Base-by-base conservation (phyloP, 129 eudicot species). In the Cynara cardunculus region DNA sequence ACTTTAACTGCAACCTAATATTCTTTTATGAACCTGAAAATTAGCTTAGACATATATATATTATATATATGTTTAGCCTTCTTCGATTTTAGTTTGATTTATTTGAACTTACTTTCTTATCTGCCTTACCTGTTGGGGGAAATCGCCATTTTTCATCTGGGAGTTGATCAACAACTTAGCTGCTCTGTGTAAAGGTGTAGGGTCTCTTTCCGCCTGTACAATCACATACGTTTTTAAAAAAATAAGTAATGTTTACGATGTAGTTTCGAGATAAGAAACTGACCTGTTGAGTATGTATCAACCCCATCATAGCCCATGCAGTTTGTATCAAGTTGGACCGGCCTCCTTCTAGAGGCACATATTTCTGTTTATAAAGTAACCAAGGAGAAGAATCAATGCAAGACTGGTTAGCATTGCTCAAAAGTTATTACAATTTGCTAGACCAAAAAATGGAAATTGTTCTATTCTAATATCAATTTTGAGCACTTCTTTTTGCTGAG, bases 71-170 rank as follows among this genome's bases (percentile, higher is more conserved):
- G 44, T 37, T 37, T 12, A 37, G 2, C 49, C 59, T 14, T 14
- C 59, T 46, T 3, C 0, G 46, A 39, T 39, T 44, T 44, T 69
- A 22, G 24, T 4, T 30, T 69, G 19, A 30, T 76, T 70, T 64
- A 69, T 0, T 27, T 34, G 62, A 68, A 12, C 34, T 16, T 19
- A 53, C 22, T 53, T 53, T 18, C 64, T 9, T 56, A 56, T 56
- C 24, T 18, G 65, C 11, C 13, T 69, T 86, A 89, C 90, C 88
- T 89, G 88, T 76, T 89, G 92, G 3, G 92, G 90, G 30, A 81
- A 89, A 46, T 89, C 92, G 9, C 92, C 92, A 76, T 68, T 84
- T 84, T 86, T 81, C 72, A 81, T 73, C 65, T 89, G 92, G 18
- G 90, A 86, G 49, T 89, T 89, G 83, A 89, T 89, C 77, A 89